Evolutionary conservation across 2,329 filamentous ascomycete genomes (phyloP), one percentile per base, ranked within the genome.

Genomic region (Fusarium sp.): DNA sequence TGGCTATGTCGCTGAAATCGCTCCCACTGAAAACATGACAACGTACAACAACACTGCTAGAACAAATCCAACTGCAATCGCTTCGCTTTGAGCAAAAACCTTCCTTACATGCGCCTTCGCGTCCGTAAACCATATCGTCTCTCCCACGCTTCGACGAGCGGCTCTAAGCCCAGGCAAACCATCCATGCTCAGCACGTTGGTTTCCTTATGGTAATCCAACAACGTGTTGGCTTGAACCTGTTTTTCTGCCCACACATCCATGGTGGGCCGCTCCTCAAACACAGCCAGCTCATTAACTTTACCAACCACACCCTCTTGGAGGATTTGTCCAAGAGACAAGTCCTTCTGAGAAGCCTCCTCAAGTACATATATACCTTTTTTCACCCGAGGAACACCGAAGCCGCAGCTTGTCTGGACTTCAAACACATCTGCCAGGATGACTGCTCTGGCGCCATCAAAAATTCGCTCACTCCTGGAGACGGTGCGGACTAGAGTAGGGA

Each of bases 361-460:
- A 11, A 72, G 65, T 9, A 71, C 73, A 57, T 83, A 81, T 9
- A 81, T 66, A 26, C 67, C 78, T 72, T 72, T 81, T 70, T 69
- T 79, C 36, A 89, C 76, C 28, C 83, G 78, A 3, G 89, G 88
- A 9, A 91, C 88, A 23, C 85, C 87, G 68, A 83, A 91, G 8
- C 89, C 89, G 72, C 89, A 92, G 49, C 85, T 87, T 11, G 87
- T 90, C 81, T 91, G 88, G 5, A 88, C 85, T 78, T 90, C 86
- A 74, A 85, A 89, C 19, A 92, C 81, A 68, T 89, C 82, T 54
- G 89, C 78, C 34, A 87, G 68, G 36, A 92, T 85, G 24, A 91
- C 84, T 1, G 88, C 88, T 26, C 89, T 79, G 9, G 85, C 85
- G 4, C 84, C 86, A 15, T 81, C 77, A 64, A 82, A 81, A 20